Evolutionary conservation across 139 green algal genomes (phyloP), one percentile per base, ranked within the genome.

Genomic region (Haematococcus sp.): DNA sequence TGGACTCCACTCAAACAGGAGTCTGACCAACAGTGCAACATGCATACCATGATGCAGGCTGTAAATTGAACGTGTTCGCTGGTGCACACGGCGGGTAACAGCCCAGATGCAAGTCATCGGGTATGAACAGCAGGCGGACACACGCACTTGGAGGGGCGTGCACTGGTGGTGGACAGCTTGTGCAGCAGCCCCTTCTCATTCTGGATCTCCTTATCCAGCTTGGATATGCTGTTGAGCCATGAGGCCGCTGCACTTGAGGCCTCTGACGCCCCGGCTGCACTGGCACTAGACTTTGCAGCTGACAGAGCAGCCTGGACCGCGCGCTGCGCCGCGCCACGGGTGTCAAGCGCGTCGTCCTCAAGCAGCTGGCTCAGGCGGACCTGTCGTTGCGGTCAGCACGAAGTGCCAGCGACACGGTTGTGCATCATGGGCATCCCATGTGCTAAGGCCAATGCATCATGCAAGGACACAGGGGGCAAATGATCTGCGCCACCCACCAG

Each of bases 141-240:
- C 5, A 51, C 11, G 7, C 49, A 46, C 19, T 31, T 46, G 27
- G 40, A 49, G 7, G 40, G 7, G 11, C 30, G 22, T 13, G 28
- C 67, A n/a, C 46, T 43, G 28, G 22, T 9, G 19, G 23, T 34
- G 40, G 11, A 51, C 23, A 87, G 70, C 74, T 81, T 82, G 49
- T 79, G 33, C 28, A 88, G 69, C 46, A 80, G 52, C 16, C 58
- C 73, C 56, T 85, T 79, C 73, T 82, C 72, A 49, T 76, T 70
- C 32, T 22, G 23, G 17, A 82, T 82, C 44, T 85, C 76, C 46
- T 76, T 68, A 22, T 88, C 83, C 11, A 85, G 52, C 0, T 27
- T n/a, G 11, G 44, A 28, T 25, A 88, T 68, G 11, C 70, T 73
- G 54, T 11, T 55, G 4, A 82, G 67, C 75, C 70, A 81, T 17